Evolutionary conservation across 108 stramenopile species (phyloP).

Genomic region (Nitzschia putrida): DNA sequence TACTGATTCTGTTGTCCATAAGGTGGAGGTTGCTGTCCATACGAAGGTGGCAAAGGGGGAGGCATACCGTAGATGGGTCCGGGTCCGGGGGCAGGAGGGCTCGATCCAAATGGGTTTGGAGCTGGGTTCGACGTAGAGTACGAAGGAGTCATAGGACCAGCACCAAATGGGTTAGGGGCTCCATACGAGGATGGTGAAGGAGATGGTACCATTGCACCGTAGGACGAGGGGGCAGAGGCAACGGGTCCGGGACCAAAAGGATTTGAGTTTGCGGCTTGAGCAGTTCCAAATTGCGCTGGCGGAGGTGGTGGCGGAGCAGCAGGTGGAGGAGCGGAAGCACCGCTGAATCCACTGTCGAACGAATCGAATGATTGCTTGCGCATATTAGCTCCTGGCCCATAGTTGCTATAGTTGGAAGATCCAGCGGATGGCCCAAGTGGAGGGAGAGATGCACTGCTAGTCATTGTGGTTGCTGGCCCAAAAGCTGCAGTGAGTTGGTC

Average conservation of each 20-base stretch:
- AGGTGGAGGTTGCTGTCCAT: too few species aligned
- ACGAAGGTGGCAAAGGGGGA: too few species aligned
- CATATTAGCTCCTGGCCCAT: neutral
- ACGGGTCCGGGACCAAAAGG: slow-evolving; percentile 14
- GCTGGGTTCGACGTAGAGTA: slow-evolving; percentile 1
- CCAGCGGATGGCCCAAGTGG: neutral
- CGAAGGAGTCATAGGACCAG: slow-evolving; percentile 1
- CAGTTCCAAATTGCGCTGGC: slow-evolving; percentile 17
- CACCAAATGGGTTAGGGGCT: slow-evolving; percentile 32
- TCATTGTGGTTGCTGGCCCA: slow-evolving; percentile 15
- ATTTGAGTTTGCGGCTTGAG: slow-evolving; percentile 14
- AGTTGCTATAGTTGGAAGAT: neutral
- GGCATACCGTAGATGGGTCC: too few species aligned
- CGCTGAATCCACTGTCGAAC: slow-evolving; percentile 17
- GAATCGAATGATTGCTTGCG: slow-evolving; percentile 23
- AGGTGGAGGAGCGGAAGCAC: slow-evolving; percentile 34
- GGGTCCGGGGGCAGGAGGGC: too few species aligned
- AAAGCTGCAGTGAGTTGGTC: slow-evolving; percentile 46
- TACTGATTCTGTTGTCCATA: too few species aligned
- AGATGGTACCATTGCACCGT: too few species aligned
- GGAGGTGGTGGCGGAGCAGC: slow-evolving; percentile 33
- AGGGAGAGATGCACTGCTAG: slow-evolving; percentile 6
- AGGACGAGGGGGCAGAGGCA: slow-evolving; percentile 16
- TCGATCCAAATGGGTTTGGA: slow-evolving; percentile 7
- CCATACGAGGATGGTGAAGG: too few species aligned